Evolutionary conservation across 306 rosid genomes (phyloP), one percentile per base, ranked within the genome.

Genomic region (Glycine soja): DNA sequence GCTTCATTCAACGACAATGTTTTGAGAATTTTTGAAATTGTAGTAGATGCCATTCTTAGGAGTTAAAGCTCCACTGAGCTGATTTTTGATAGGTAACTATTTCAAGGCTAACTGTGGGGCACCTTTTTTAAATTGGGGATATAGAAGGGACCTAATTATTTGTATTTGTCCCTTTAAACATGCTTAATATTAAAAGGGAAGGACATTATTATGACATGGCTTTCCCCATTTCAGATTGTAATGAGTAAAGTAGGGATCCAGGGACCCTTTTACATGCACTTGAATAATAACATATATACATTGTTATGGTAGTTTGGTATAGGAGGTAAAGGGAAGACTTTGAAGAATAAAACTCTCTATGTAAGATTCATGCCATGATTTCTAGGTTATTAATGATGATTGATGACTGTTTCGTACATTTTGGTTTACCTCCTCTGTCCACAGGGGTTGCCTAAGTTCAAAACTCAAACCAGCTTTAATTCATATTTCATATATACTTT

Each of bases 21-120:
- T 74, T 64, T 36, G 13, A 10, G 2, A n/a, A 14, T 51, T 53
- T 52, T 53, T 81, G 51, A 67, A 67, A 67, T 78, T 68, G 38
- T 14, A 18, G 46, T 68, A 43, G 30, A 51, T 66, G 40, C 24
- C 59, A 53, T 51, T 47, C 30, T 24, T 24, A 24, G 30, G 30
- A 24, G 30, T 24, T 24, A 24, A 24, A 24, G 1, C 30, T 24
- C 30, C 30, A 24, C 30, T 24, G 30, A 24, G 30, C 30, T 24
- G 30, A 24, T 24, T 24, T 24, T 24, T 24, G 30, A 24, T 24
- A 24, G 30, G 30, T 24, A 24, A 24, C 30, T 24, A 24, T 24
- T 24, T 24, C 30, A 24, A 2, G 30, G 30, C 30, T 24, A 24
- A 24, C 30, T 24, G 30, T 24, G 30, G 30, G 30, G 30, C 30